Base-by-base conservation (phyloP, 2,329 filamentous ascomycete species). In the Aspergillus amoenus region DNA sequence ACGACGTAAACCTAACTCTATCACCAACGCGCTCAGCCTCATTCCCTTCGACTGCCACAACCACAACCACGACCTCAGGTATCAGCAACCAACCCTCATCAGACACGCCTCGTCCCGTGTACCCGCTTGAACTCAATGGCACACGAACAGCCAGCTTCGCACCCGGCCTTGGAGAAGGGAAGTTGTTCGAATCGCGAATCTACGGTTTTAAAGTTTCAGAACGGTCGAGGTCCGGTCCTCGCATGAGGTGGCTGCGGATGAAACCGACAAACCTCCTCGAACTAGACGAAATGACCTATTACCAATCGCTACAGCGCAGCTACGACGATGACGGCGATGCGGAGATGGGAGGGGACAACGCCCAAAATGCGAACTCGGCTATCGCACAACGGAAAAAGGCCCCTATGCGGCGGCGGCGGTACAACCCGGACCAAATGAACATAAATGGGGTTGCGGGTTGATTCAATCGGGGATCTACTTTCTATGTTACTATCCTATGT, bases 121-220 rank as follows among this genome's bases (percentile, higher is more conserved):
- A 84, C 64, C 82, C 82, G 3, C 60, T 76, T 13, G 73, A 75
- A 58, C 86, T 97, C 68, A 97, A 99, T 73, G 94, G 94, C 68
- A 87, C 97, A 68, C 88, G 90, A 62, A 85, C 89, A 4, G 84
- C 87, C 66, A 99, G 97, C 73, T 88, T 97, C 63, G 93, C 89
- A 1, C 93, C 94, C 0, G 91, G 92, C 1, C 82, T 99, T 3
- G 94, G 94, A 11, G 80, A 80, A 48, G 86, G 86, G 58, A 91
- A 87, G 73, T 91, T 97, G 68, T 97, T 97, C 76, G 91, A 97
- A 71, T 92, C 94, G 58, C 89, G 88, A 65, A 97, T 99, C 72
- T 99, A 97, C 76, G 94, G 94, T 27, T 99, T 99, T 79, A 86
- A 89, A 60, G 94, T 99, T 21, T 93, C 90, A 17, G 94, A 97